phyloP scores from a whole-genome alignment of 108 stramenopile genomes.

The Skeletonema tropicum region DNA sequence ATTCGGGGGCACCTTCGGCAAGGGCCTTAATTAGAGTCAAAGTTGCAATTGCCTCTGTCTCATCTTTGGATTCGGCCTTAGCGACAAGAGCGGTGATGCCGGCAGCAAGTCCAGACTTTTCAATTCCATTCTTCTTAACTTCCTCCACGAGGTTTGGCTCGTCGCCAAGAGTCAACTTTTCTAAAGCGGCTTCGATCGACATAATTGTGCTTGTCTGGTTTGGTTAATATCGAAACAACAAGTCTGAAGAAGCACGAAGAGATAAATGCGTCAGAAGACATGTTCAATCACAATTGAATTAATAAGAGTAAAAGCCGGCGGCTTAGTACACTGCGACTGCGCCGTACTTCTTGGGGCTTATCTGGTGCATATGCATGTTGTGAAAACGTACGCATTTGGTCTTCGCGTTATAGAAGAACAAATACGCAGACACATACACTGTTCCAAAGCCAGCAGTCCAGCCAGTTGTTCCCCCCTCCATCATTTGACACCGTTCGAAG shows the following conservation, averaged over 20 bases:
- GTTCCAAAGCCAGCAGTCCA: neutral
- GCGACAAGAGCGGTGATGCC: constrained; percentile 66
- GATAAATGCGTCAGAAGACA: neutral
- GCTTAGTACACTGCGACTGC: neutral
- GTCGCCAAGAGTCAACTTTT: constrained; percentile 80
- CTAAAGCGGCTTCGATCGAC: constrained; percentile 76
- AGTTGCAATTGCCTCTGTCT: constrained; percentile 79
- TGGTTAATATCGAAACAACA: neutral
- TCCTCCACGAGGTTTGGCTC: constrained; percentile 74
- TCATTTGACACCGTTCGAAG: neutral
- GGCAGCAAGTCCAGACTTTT: constrained; percentile 79
- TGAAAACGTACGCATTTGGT: neutral
- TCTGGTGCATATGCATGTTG: neutral
- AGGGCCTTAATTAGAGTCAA: constrained; percentile 77
- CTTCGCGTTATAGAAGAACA: neutral
- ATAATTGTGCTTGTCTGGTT: neutral
- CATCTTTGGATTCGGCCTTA: constrained; percentile 80
- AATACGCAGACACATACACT: neutral
- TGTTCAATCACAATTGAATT: neutral
- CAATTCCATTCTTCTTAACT: constrained; percentile 81
- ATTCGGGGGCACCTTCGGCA: constrained; percentile 69
- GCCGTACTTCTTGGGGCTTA: neutral
- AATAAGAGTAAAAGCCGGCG: neutral
- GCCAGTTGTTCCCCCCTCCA: neutral
- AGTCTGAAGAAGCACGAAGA: neutral